Conservation (phyloP, 306 rosid species). For the Cicer yamashitae region DNA sequence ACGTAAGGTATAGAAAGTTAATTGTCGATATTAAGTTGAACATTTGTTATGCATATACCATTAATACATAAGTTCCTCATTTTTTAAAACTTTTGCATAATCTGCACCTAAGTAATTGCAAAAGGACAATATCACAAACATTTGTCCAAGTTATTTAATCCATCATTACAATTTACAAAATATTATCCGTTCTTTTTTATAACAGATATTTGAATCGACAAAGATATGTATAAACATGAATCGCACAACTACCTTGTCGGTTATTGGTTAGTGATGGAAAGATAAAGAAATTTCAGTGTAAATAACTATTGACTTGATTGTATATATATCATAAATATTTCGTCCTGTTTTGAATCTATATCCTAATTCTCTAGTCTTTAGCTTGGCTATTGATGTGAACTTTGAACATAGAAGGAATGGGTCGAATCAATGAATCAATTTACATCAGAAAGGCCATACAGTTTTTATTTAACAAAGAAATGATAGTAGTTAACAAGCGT, state of each 20-base stretch:
- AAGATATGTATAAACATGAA: not conserved
- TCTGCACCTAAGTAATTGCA: no score
- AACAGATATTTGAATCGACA: no score
- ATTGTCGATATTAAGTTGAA: no score
- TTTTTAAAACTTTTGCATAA: no score
- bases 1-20: no score
- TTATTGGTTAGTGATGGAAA: not conserved
- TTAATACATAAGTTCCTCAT: no score
- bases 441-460: slow-evolving; percentile 28
- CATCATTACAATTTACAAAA: not conserved
- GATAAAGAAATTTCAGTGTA: not conserved
- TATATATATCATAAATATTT: slow-evolving; percentile 11
- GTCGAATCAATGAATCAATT: slow-evolving; percentile 23
- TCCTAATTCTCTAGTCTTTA: slow-evolving; percentile 28
- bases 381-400: slow-evolving; percentile 18
- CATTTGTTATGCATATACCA: no score
- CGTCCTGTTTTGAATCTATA: slow-evolving; percentile 1
- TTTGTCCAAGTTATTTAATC: not conserved
- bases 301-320: not conserved
- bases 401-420: not conserved
- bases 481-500: not conserved
- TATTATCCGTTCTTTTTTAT: no score
- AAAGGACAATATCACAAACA: no score
- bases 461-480: no score
- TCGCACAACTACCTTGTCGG: not conserved